Evolutionary conservation across 768 basidiomycete genomes (phyloP).

Genomic region (Pleurotus platypus): DNA sequence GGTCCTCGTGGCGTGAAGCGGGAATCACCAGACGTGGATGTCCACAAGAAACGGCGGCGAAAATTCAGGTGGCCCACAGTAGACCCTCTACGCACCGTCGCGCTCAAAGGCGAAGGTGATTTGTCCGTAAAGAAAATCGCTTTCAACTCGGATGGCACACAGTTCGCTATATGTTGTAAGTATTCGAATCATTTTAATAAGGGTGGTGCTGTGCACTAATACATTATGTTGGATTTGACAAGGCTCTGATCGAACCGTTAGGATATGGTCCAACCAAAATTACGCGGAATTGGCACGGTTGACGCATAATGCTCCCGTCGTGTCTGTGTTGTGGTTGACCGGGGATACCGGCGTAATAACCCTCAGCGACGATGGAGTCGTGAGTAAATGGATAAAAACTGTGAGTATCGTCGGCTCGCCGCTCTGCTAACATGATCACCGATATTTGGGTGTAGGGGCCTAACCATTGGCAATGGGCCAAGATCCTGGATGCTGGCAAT

Average conservation of each 20-base stretch:
- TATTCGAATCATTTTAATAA: slow-evolving; percentile 6
- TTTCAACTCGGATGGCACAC: slow-evolving; percentile 50
- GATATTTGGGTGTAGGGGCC: slow-evolving; percentile 28
- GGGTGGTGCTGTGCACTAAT: background rate
- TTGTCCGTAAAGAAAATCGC: slow-evolving; percentile 43
- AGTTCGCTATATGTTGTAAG: slow-evolving; percentile 58
- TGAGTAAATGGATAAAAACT: slow-evolving; percentile 56
- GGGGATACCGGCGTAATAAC: slow-evolving; percentile 52
- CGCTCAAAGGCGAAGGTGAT: slow-evolving; percentile 43
- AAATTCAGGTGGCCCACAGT: slow-evolving; percentile 46
- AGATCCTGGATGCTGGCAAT: slow-evolving; percentile 46
- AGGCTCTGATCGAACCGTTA: slow-evolving; percentile 60
- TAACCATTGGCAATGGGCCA: slow-evolving; percentile 54
- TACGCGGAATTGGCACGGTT: slow-evolving; percentile 54
- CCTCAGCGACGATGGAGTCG: slow-evolving; percentile 52
- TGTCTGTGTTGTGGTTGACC: slow-evolving; percentile 57
- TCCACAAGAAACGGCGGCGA: slow-evolving; percentile 25
- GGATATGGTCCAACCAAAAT: slow-evolving; percentile 54
- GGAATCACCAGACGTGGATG: slow-evolving; percentile 7
- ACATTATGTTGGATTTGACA: slow-evolving; percentile 7
- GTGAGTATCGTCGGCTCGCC: slow-evolving; percentile 29
- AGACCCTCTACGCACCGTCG: slow-evolving; percentile 29
- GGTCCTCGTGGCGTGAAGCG: slow-evolving; percentile 34
- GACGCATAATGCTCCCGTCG: slow-evolving; percentile 44
- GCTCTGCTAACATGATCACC: background rate